Conservation (phyloP, 2,329 filamentous ascomycete genomes). For the Fusarium sublunatum region DNA sequence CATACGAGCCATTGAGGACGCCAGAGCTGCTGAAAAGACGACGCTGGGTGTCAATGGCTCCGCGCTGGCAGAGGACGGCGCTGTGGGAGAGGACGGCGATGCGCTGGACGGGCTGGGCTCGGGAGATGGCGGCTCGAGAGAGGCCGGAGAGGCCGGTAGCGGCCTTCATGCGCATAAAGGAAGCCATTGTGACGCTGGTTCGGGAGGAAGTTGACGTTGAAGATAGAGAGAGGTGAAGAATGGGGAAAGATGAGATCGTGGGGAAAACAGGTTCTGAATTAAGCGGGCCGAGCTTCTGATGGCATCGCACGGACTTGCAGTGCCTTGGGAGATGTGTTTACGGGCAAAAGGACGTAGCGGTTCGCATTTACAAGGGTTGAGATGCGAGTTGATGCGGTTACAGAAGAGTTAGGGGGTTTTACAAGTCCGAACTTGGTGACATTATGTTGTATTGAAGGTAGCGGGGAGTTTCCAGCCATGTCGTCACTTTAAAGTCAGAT, state of each 20-base stretch:
- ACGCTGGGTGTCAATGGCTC: slow-evolving; percentile 37
- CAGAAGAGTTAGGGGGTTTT: not conserved
- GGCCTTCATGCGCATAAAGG: slow-evolving; percentile 40
- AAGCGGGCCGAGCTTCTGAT: slow-evolving; percentile 37
- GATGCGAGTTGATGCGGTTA: not conserved
- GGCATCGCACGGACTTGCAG: slow-evolving; percentile 39
- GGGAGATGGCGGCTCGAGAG: slow-evolving; percentile 30
- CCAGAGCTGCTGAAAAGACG: slow-evolving; percentile 40
- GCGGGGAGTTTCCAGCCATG: not conserved
- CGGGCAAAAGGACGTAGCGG: not conserved
- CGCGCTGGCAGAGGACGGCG: slow-evolving; percentile 38
- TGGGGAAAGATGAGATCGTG: slow-evolving; percentile 7
- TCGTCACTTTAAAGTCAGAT: slow-evolving; percentile 2
- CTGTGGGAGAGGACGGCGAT: slow-evolving; percentile 35
- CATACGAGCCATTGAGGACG: slow-evolving; percentile 37
- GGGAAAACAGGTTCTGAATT: slow-evolving; percentile 33
- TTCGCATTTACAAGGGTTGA: not conserved
- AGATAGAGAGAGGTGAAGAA: slow-evolving; percentile 8
- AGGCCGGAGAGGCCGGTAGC: slow-evolving; percentile 37
- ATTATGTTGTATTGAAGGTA: not conserved
- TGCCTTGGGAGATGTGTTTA: slow-evolving; percentile 12
- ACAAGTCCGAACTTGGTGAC: not conserved
- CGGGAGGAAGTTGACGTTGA: not conserved
- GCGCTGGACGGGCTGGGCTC: slow-evolving; percentile 23
- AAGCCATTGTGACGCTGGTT: slow-evolving; percentile 37